Base-by-base conservation (phyloP, 495 filamentous ascomycete species). In the Aspergillus heteromorphus region DNA sequence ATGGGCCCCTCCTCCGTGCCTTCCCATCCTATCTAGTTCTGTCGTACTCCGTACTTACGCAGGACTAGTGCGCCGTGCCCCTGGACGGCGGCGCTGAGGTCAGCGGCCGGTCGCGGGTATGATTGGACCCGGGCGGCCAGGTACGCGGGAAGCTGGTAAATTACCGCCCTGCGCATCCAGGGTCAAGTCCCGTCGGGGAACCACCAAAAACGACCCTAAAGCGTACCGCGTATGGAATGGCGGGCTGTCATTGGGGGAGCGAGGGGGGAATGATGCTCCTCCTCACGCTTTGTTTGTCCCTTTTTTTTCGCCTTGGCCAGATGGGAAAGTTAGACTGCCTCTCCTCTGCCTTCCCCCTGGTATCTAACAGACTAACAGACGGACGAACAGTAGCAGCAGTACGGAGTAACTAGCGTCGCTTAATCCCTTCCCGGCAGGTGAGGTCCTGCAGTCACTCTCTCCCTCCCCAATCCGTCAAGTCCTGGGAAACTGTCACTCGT, bases 141-240 rank as follows among this genome's bases (percentile, higher is more conserved):
- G 55, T 52, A 61, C 48, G 48, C 55, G 55, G 55, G 52, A 58
- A 14, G 34, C n/a, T 38, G 50, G 53, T 38, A 56, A 59, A 51
- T 56, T 59, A 59, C 56, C 59, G 45, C 23, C 11, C 45, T 55
- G 52, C 51, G 43, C 51, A 54, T 49, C 48, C 59, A 57, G 43
- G 59, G 59, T 59, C 40, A 48, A 9, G 29, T 40, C 43, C 59
- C 48, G 55, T 55, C 48, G 49, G 53, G 50, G 38, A 56, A 30
- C 54, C 17, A 47, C 34, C 57, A 0, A 17, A 18, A 56, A 30
- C 54, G 11, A 47, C 34, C 57, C 1, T 19, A 18, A 38, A 36
- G 27, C 18, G 13, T 40, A 38, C 23, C 34, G 18, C 43, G 18
- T 40, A 17, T 38, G 34, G n/a, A 38, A 38, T 38, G 34, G 34